phyloP scores from a whole-genome alignment of 176 grass and related monocot genomes.

The Raddia distichophylla region DNA sequence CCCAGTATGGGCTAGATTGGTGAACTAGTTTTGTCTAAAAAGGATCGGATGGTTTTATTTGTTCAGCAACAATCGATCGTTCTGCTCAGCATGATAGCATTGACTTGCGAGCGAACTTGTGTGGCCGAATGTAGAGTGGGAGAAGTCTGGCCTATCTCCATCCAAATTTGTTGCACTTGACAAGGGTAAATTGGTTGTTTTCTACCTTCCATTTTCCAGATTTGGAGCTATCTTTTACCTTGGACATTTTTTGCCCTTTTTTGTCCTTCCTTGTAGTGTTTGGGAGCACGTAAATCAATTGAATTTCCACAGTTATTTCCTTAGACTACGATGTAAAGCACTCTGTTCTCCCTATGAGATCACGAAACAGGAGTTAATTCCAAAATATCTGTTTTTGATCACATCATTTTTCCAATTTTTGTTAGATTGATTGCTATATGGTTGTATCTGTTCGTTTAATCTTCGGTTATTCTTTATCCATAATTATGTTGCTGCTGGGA shows the following conservation, averaged over 20 bases:
- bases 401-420: not conserved
- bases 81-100: not conserved
- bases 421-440: constrained; percentile 4
- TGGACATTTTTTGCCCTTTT: not conserved
- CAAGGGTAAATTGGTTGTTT: not conserved
- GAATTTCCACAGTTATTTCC: not conserved
- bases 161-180: not conserved
- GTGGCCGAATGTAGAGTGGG: not conserved
- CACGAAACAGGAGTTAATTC: not conserved
- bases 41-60: not conserved
- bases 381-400: not conserved
- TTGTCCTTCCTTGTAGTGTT: not conserved
- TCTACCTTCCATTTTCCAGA: not conserved
- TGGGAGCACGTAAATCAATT: not conserved
- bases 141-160: not conserved
- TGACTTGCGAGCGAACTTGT: constrained; percentile 11
- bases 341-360: not conserved
- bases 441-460: not conserved
- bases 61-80: not conserved
- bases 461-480: not conserved
- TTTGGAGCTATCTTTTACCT: constrained; percentile 9
- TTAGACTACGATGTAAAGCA: not conserved
- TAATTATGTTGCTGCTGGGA: too few relatives aligned
- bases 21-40: not conserved
- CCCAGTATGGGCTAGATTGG: not conserved